Conservation (phyloP, 2,329 filamentous ascomycete species). For the Trichoderma hamatum region DNA sequence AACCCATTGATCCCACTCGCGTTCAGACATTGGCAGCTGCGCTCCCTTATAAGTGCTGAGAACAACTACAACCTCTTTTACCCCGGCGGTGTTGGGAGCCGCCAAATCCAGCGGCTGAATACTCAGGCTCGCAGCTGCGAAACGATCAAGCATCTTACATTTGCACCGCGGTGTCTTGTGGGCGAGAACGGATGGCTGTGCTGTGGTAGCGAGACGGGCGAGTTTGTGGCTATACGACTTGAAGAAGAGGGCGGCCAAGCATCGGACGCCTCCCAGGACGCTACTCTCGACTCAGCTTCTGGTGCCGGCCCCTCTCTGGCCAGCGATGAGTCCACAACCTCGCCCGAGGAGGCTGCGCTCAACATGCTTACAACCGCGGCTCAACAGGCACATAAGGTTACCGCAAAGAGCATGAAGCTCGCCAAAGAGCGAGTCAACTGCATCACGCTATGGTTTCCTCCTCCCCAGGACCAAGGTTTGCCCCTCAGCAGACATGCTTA, state of each 20-base stretch:
- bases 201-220: constrained; percentile 84
- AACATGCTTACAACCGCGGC: constrained; percentile 19
- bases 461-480: constrained; percentile 38
- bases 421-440: constrained; percentile 67
- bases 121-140: constrained; percentile 71
- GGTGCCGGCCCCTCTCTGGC: not conserved
- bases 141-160: constrained; percentile 71
- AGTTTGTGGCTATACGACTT: constrained; percentile 79
- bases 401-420: constrained; percentile 57
- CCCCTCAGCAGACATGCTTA: constrained; percentile 43
- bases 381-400: constrained; percentile 44
- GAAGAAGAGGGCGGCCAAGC: constrained; percentile 42
- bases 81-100: constrained; percentile 71
- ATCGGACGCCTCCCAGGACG: constrained; percentile 28
- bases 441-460: constrained; percentile 65
- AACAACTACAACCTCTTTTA: constrained; percentile 81
- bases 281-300: constrained; percentile 41
- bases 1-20: not conserved
- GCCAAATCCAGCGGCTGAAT: constrained; percentile 68
- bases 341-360: constrained; percentile 18
- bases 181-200: constrained; percentile 86
- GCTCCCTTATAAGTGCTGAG: constrained; percentile 84
- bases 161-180: constrained; percentile 82
- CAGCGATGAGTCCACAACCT: not conserved
- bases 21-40: constrained; percentile 81